Percentiles rank a stretch among this genome's conserved stretches.
These are phyloP conservation scores for Grosmannia huntii DNA, from an alignment of 2,329 filamentous ascomycete genomes.

Conservation along the genomic window DNA sequence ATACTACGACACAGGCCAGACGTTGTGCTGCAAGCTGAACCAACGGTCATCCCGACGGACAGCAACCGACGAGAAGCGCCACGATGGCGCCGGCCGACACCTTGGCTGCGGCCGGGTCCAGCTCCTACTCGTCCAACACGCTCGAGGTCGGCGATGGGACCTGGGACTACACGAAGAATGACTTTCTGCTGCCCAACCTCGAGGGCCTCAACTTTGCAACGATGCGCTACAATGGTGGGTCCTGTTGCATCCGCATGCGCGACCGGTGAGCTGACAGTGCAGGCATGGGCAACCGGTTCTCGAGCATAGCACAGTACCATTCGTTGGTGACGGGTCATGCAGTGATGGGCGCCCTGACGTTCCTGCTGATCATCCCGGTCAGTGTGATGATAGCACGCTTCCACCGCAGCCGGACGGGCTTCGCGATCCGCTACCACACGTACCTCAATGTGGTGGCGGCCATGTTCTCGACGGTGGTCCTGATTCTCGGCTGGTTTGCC, in stretches of 20 bases:
- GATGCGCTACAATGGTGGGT: constrained; percentile 70
- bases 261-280: neutral
- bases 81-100: constrained; percentile 45
- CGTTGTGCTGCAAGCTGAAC: too few species aligned
- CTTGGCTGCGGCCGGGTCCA: constrained; percentile 58
- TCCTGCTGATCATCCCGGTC: constrained; percentile 58
- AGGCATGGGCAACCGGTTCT: constrained; percentile 78
- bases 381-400: constrained; percentile 67
- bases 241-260: too few species aligned
- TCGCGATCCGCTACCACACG: constrained; percentile 56
- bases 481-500: constrained; percentile 65
- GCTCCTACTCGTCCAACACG: constrained; percentile 60
- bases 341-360: constrained; percentile 58
- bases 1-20: neutral
- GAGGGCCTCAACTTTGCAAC: constrained; percentile 67
- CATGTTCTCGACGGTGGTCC: constrained; percentile 54
- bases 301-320: constrained; percentile 56
- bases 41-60: too few species aligned
- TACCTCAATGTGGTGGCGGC: constrained; percentile 61
- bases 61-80: neutral
- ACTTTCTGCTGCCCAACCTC: constrained; percentile 66
- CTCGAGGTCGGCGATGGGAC: constrained; percentile 71
- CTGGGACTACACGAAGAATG: constrained; percentile 67
- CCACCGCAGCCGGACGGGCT: constrained; percentile 47
- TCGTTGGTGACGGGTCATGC: constrained; percentile 58